Base-by-base conservation (phyloP, 805 yeast species). In the Lachancea mirantina region DNA sequence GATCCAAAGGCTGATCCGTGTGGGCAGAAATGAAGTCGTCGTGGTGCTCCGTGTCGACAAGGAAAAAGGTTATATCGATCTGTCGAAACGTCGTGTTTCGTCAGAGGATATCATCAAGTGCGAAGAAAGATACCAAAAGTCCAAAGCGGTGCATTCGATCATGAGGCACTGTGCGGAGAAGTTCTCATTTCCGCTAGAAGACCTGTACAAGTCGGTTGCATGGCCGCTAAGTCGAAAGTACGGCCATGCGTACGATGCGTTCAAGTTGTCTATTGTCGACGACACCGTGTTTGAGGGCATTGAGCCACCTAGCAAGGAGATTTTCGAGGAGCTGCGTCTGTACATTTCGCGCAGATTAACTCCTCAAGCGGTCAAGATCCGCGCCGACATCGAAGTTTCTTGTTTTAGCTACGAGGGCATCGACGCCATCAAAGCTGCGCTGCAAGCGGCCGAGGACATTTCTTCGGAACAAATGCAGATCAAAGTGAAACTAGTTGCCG, bases 361-460 rank as follows among this genome's bases (percentile, higher is more conserved):
- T 21, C 98, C 98, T 41, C 96, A 88, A 67, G 95, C 97, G 23
- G 87, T 87, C 49, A 92, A 89, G 67, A 82, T 94, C 55, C 82
- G 98, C 64, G 95, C 98, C n/a, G 97, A 92, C 60, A 82, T 92
- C 30, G 97, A 89, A 63, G 96, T 92, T 26, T 85, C 96, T 9
- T 92, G 98, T 61, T 92, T 89, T 67, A 72, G 88, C 40, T 92
- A 92, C 62, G 97, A 92, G 62, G 98, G 98, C 60, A 85, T 92
- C 47, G 95, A 88, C 58, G 98, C 98, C 45, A 88, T 92, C 56
- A 89, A 88, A 63, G 70, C 70, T 37, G 95, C 98, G 15, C 73
- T 92, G 45, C 68, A 72, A 44, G 82, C 88, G 15, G 97, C 95
- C 35, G 97, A 89, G 67, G 74, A 68, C 6, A 64, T 82, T 31